A percentile compares a stretch with the other conserved stretches of the same genome.
phyloP scores from a whole-genome alignment of 305 asterid species.

The Fraxinus albicans region DNA sequence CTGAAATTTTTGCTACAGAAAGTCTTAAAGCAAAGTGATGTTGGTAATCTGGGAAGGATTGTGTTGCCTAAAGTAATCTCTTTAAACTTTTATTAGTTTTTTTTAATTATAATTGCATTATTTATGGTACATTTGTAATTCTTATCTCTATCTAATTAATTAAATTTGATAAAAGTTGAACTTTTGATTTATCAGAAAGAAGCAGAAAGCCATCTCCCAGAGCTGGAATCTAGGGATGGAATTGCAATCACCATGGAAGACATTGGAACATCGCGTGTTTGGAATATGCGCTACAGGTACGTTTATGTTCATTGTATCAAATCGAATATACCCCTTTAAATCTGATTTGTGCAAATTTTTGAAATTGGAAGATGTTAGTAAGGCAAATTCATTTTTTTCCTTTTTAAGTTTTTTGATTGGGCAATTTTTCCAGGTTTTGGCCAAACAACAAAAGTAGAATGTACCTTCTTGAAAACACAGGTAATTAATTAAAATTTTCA shows the following conservation, averaged over 20 bases:
- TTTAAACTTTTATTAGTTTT: not conserved
- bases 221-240: conserved; percentile 87
- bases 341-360: not conserved
- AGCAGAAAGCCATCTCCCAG: conserved; percentile 93
- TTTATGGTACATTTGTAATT: not conserved
- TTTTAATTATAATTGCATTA: not conserved
- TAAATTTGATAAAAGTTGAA: conserved; percentile 3
- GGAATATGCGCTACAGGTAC: conserved; percentile 93
- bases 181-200: conserved; percentile 61
- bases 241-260: conserved; percentile 91
- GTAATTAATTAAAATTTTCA: conserved; percentile 26
- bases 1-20: conserved; percentile 89
- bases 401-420: not conserved
- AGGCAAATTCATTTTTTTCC: not conserved
- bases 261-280: conserved; percentile 82
- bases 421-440: conserved; percentile 69
- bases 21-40: conserved; percentile 97
- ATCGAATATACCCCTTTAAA: not conserved
- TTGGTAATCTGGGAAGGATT: conserved; percentile 87
- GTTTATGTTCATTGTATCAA: not conserved
- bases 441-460: conserved; percentile 97
- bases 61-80: conserved; percentile 82
- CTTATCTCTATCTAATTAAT: not conserved
- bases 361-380: not conserved
- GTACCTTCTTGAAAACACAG: conserved; percentile 99